phyloP scores from a whole-genome alignment of 176 grass and related monocot species.

The Bonia amplexicaulis region DNA sequence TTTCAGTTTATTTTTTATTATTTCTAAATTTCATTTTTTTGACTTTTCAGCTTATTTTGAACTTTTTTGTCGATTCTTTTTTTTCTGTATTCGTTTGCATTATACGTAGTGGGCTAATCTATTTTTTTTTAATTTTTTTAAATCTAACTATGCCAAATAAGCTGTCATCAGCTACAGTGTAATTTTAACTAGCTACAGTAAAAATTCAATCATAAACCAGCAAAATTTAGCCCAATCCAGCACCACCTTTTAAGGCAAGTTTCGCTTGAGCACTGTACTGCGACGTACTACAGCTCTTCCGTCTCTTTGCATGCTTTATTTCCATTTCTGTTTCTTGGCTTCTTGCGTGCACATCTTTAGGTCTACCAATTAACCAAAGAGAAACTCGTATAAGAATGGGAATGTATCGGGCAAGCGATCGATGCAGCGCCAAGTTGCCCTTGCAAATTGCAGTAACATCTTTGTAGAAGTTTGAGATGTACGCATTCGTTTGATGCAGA shows the following conservation, averaged over 20 bases:
- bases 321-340: neutral
- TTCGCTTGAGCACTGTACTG: neutral
- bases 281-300: neutral
- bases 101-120: too few species aligned
- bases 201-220: too few species aligned
- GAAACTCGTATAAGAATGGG: neutral
- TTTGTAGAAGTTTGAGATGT: neutral
- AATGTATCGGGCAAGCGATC: neutral
- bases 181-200: too few species aligned
- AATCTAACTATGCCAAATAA: too few species aligned
- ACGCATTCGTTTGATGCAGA: neutral
- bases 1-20: too few species aligned
- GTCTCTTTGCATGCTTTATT: neutral
- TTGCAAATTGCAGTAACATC: neutral
- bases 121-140: too few species aligned
- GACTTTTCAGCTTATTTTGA: too few species aligned
- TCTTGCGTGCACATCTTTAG: neutral
- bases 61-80: too few species aligned
- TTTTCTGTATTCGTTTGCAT: too few species aligned
- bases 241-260: neutral
- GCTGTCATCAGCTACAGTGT: too few species aligned
- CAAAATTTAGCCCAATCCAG: too few species aligned
- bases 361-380: neutral
- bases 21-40: too few species aligned
- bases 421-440: neutral